phyloP scores from a whole-genome alignment of 805 yeast genomes.

The Wickerhamiella galacta region DNA sequence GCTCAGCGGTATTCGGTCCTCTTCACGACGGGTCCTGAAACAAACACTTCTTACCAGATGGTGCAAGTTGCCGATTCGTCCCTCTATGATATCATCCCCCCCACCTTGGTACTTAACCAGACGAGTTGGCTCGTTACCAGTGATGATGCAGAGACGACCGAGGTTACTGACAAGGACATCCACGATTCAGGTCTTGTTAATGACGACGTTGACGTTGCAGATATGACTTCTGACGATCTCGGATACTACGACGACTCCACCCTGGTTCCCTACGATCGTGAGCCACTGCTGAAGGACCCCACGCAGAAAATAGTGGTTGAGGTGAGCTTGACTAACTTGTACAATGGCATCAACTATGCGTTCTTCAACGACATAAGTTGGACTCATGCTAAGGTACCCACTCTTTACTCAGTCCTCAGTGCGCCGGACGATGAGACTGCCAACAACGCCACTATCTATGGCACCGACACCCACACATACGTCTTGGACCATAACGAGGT shows the following conservation, averaged over 20 bases:
- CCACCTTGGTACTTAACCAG: slow-evolving; percentile 46
- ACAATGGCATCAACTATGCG: slow-evolving; percentile 86
- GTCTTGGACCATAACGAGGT: slow-evolving; percentile 52
- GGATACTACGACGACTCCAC: slow-evolving; percentile 60
- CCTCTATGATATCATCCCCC: slow-evolving; percentile 67
- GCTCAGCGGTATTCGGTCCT: slow-evolving; percentile 86
- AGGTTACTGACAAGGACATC: slow-evolving; percentile 39
- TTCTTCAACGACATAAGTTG: slow-evolving; percentile 81
- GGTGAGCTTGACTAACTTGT: slow-evolving; percentile 71
- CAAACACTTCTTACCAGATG: slow-evolving; percentile 57
- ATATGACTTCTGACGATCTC: slow-evolving; percentile 27
- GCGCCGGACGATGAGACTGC: slow-evolving; percentile 35
- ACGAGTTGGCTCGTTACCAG: slow-evolving; percentile 46
- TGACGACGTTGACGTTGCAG: slow-evolving; percentile 20
- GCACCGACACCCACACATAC: slow-evolving; percentile 61
- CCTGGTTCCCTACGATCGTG: slow-evolving; percentile 45
- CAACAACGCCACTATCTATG: slow-evolving; percentile 48
- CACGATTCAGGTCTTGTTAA: slow-evolving; percentile 29
- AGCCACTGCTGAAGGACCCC: slow-evolving; percentile 43
- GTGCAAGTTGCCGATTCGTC: slow-evolving; percentile 65
- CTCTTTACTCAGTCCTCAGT: slow-evolving; percentile 59
- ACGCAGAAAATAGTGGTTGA: slow-evolving; percentile 50
- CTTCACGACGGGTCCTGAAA: slow-evolving; percentile 49
- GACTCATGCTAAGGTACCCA: slow-evolving; percentile 69
- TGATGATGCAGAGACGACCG: slow-evolving; percentile 6